phyloP scores from a whole-genome alignment of 257 asterid genomes.

The Rehmannia glutinosa region DNA sequence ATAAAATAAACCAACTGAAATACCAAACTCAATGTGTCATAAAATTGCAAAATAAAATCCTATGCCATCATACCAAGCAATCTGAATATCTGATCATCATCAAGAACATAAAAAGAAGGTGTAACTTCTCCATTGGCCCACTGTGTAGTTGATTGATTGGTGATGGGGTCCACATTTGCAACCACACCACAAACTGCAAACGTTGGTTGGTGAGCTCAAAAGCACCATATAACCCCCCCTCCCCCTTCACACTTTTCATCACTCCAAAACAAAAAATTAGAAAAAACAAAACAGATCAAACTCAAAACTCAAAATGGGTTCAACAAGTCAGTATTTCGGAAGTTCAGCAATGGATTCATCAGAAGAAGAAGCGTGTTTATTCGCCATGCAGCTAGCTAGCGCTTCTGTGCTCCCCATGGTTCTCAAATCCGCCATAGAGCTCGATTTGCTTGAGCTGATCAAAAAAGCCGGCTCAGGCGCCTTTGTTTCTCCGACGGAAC shows the following conservation, averaged over 20 bases:
- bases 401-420: slow-evolving; percentile 78
- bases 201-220: slow-evolving; percentile 23
- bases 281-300: background rate
- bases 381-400: slow-evolving; percentile 66
- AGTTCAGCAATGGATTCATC: slow-evolving; percentile 11
- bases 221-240: slow-evolving; percentile 20
- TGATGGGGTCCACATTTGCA: slow-evolving; percentile 22
- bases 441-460: slow-evolving; percentile 58
- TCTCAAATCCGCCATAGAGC: slow-evolving; percentile 63
- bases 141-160: background rate
- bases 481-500: slow-evolving; percentile 42
- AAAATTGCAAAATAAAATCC: background rate
- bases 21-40: too few relatives aligned
- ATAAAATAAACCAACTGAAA: too few relatives aligned
- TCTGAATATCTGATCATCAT: too few relatives aligned
- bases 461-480: slow-evolving; percentile 56
- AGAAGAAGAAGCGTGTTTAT: slow-evolving; percentile 40
- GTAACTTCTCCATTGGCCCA: background rate
- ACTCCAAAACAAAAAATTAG: background rate
- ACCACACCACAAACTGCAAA: slow-evolving; percentile 18
- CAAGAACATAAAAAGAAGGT: background rate
- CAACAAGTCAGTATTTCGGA: slow-evolving; percentile 13
- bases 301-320: slow-evolving; percentile 21
- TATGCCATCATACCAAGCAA: slow-evolving; percentile 1
- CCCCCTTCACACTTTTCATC: background rate